phyloP scores from a whole-genome alignment of 2,329 filamentous ascomycete species.

The Calonectria ilicicola region DNA sequence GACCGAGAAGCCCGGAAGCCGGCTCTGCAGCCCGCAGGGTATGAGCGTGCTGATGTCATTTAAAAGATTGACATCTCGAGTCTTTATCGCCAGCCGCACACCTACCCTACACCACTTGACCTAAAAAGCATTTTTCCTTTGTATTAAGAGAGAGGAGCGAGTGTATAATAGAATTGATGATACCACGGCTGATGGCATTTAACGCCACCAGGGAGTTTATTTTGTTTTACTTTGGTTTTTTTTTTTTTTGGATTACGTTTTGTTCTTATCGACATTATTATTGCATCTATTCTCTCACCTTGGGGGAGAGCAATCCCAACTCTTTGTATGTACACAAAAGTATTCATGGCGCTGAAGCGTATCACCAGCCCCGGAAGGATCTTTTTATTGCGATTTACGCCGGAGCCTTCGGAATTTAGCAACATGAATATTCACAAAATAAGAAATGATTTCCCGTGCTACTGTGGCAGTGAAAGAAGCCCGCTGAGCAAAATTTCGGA shows the following conservation, averaged over 20 bases:
- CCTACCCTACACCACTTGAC: neutral
- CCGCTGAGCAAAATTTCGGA: neutral
- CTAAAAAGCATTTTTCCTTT: conserved; percentile 1
- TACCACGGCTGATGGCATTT: conserved; percentile 14
- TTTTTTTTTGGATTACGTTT: neutral
- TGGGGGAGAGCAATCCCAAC: conserved; percentile 12
- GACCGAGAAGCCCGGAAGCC: conserved; percentile 75
- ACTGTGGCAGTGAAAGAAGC: conserved; percentile 12
- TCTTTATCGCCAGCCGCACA: neutral
- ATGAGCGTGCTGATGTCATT: conserved; percentile 87
- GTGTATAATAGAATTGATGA: conserved; percentile 17
- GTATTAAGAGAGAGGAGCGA: neutral
- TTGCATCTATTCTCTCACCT: neutral
- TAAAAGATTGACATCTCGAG: conserved; percentile 39
- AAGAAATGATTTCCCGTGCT: neutral
- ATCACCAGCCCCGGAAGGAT: neutral
- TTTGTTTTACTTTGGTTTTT: neutral
- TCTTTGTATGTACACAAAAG: neutral
- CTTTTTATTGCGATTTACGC: neutral
- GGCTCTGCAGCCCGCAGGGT: conserved; percentile 76
- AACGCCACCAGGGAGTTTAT: conserved; percentile 4
- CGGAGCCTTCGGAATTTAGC: neutral
- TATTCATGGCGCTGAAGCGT: neutral
- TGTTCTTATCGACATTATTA: neutral
- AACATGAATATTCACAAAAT: neutral